Evolutionary conservation across 495 filamentous ascomycete genomes (phyloP).

Genomic region (Lichina pygmaea): DNA sequence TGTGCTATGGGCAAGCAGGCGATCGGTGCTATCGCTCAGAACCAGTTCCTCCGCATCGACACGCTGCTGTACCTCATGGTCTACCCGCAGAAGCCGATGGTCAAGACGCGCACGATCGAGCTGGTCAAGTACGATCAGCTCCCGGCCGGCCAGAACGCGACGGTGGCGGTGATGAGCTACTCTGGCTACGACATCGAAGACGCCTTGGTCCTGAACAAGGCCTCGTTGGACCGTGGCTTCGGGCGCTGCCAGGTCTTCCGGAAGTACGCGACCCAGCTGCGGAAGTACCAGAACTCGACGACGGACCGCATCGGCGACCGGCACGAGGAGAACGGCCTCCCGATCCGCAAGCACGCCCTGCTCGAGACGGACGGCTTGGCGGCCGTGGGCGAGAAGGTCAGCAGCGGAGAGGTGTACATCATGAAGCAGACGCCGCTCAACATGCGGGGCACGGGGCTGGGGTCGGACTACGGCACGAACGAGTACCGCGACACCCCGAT

Average conservation of each 20-base stretch:
- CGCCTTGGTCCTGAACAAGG: constrained; percentile 88
- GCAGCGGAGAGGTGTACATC: constrained; percentile 53
- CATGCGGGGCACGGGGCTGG: constrained; percentile 32
- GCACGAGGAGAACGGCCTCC: constrained; percentile 27
- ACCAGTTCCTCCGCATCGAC: constrained; percentile 89
- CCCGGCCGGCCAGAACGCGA: constrained; percentile 87
- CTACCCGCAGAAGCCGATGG: constrained; percentile 93
- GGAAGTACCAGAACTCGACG: constrained; percentile 56
- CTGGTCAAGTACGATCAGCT: constrained; percentile 93
- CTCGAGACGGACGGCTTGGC: constrained; percentile 64
- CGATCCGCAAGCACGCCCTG: constrained; percentile 42
- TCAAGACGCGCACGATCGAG: constrained; percentile 88
- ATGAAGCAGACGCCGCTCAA: constrained; percentile 65
- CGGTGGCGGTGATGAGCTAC: constrained; percentile 96
- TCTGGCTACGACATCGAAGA: constrained; percentile 99
- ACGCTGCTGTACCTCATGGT: constrained; percentile 89
- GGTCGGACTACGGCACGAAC: constrained; percentile 31
- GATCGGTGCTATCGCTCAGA: constrained; percentile 89
- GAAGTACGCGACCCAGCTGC: constrained; percentile 52
- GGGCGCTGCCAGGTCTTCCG: constrained; percentile 90
- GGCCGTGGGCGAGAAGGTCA: constrained; percentile 50
- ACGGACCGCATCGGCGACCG: constrained; percentile 43
- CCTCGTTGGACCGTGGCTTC: constrained; percentile 77
- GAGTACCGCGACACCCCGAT: constrained; percentile 41
- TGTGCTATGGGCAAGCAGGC: constrained; percentile 99